A percentile compares a stretch with the other conserved stretches of the same genome.
These are phyloP conservation scores for Carex littledalei DNA, from an alignment of 176 grass and related monocot species.

Conservation along the genomic window DNA sequence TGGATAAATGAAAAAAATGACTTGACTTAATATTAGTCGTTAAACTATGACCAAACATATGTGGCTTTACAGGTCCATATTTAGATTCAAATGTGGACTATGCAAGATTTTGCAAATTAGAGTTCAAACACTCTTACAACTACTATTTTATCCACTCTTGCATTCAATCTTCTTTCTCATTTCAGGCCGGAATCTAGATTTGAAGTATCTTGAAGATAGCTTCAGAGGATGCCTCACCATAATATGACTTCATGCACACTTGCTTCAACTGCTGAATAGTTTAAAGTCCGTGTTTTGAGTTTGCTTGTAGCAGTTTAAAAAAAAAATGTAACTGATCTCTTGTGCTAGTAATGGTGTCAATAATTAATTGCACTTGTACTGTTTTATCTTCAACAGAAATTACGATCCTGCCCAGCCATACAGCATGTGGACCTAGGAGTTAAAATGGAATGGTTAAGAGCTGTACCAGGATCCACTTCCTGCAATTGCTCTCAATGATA, in stretches of 20 bases:
- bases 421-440: not conserved
- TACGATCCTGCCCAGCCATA: not conserved
- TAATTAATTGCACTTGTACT: not conserved
- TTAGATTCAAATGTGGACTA: not conserved
- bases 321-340: not conserved
- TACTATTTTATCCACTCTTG: not conserved
- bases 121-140: not conserved
- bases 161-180: constrained; percentile 21
- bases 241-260: not conserved
- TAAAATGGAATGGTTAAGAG: not conserved
- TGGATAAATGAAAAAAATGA: not conserved
- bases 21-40: constrained; percentile 4
- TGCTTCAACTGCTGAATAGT: not conserved
- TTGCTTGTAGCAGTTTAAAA: not conserved
- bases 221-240: constrained; percentile 46
- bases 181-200: constrained; percentile 75
- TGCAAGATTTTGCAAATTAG: not conserved
- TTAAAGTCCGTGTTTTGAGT: not conserved
- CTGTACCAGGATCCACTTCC: not conserved
- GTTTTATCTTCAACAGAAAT: not conserved
- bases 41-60: not conserved
- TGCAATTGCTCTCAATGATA: not conserved
- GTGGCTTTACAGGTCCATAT: not conserved
- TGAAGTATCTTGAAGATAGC: constrained; percentile 51
- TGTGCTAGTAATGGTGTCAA: not conserved